Percentiles rank a stretch among this genome's conserved stretches.
Conservation (phyloP, 2,329 filamentous ascomycete species). For the Colletotrichum camelliae region DNA sequence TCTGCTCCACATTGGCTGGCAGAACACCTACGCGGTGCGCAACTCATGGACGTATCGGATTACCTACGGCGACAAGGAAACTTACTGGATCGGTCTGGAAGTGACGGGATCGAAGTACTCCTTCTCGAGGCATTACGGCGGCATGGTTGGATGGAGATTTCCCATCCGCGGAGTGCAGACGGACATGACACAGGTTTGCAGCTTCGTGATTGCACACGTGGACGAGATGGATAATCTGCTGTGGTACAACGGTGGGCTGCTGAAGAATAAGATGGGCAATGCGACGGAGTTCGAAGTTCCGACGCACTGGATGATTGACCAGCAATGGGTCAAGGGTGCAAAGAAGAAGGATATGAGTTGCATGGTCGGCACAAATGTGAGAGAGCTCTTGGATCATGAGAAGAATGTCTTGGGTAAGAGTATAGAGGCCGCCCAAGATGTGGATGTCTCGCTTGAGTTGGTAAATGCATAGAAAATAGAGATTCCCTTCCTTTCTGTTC, state of each 20-base stretch:
- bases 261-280: slow-evolving; percentile 42
- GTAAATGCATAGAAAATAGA: not conserved
- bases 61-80: slow-evolving; percentile 51
- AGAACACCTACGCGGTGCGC: slow-evolving; percentile 44
- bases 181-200: slow-evolving; percentile 36
- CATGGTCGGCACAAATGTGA: slow-evolving; percentile 31
- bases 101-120: slow-evolving; percentile 40
- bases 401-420: slow-evolving; percentile 3
- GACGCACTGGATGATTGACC: slow-evolving; percentile 45
- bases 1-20: slow-evolving; percentile 48
- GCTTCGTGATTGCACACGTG: slow-evolving; percentile 46
- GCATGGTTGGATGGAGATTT: slow-evolving; percentile 41
- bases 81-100: slow-evolving; percentile 51
- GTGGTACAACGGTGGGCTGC: slow-evolving; percentile 49
- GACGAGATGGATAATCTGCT: slow-evolving; percentile 41
- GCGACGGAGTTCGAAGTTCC: slow-evolving; percentile 38
- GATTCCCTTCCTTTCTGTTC: not conserved
- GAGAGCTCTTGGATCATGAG: slow-evolving; percentile 11
- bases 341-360: slow-evolving; percentile 41
- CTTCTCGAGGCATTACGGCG: slow-evolving; percentile 46
- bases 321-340: slow-evolving; percentile 38
- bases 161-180: not conserved
- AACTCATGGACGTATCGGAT: slow-evolving; percentile 45
- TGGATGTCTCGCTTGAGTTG: slow-evolving; percentile 15
- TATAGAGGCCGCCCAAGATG: slow-evolving; percentile 24